A percentile compares a stretch with the other conserved stretches of the same genome.
phyloP scores from a whole-genome alignment of 148 eudicot species.

The Spergularia bocconei region DNA sequence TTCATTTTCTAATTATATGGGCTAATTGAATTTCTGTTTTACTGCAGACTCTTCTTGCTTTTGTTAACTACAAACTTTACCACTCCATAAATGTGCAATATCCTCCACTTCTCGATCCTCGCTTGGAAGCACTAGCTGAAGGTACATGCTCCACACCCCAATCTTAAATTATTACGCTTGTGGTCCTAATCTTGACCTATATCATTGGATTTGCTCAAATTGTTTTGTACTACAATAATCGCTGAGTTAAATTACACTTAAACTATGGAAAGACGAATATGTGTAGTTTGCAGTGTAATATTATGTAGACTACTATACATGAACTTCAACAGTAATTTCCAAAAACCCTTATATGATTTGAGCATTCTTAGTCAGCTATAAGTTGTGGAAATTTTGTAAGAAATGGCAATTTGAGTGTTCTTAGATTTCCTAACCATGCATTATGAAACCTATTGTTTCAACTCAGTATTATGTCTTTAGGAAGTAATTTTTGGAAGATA shows the following conservation, averaged over 20 bases:
- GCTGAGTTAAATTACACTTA: background rate
- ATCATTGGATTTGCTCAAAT: background rate
- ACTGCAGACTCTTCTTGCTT: slow-evolving; percentile 77
- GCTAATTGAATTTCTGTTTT: slow-evolving; percentile 7
- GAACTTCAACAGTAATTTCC: too few relatives aligned
- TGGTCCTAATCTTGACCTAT: background rate
- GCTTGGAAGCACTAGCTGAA: slow-evolving; percentile 84
- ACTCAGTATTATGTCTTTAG: background rate
- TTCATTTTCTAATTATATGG: background rate
- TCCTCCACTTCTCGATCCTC: slow-evolving; percentile 90
- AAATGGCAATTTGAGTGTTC: background rate
- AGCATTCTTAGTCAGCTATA: too few relatives aligned
- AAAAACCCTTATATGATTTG: too few relatives aligned
- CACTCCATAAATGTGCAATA: slow-evolving; percentile 71
- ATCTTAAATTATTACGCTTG: background rate
- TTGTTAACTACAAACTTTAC: slow-evolving; percentile 74
- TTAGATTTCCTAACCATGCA: background rate
- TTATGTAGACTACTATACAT: too few relatives aligned
- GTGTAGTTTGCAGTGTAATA: too few relatives aligned
- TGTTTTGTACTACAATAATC: background rate
- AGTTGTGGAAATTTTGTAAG: too few relatives aligned
- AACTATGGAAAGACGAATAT: background rate
- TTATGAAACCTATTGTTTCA: background rate
- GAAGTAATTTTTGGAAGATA: too few relatives aligned
- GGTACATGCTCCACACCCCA: slow-evolving; percentile 30